Percentiles rank a stretch among this genome's conserved stretches.
Conservation (phyloP, 2,329 filamentous ascomycete genomes). For the Monosporascus sp. region DNA sequence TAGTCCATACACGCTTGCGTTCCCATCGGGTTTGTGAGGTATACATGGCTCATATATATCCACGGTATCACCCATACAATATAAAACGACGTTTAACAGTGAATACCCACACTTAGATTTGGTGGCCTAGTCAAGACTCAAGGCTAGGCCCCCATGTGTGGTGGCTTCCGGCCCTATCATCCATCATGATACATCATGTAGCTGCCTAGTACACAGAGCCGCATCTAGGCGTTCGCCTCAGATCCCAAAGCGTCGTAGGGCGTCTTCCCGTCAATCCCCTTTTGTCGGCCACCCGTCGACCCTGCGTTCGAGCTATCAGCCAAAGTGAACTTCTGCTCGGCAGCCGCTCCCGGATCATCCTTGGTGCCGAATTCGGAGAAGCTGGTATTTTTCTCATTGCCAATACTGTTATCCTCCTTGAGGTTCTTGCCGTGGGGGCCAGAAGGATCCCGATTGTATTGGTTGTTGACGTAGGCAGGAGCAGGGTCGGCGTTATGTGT, state of each 20-base stretch:
- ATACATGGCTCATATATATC: too few relatives aligned
- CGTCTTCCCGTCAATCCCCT: slow-evolving; percentile 21
- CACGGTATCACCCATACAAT: too few relatives aligned
- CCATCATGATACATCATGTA: too few relatives aligned
- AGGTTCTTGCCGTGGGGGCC: slow-evolving; percentile 40
- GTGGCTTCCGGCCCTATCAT: too few relatives aligned
- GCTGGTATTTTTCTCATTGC: slow-evolving; percentile 34
- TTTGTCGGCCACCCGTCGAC: slow-evolving; percentile 42
- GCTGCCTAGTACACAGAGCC: not conserved
- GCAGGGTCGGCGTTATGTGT: slow-evolving; percentile 21
- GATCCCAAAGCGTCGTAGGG: slow-evolving; percentile 15
- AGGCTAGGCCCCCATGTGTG: too few relatives aligned
- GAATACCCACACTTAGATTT: too few relatives aligned
- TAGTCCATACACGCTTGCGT: not conserved
- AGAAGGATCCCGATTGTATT: slow-evolving; percentile 23
- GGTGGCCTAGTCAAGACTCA: too few relatives aligned
- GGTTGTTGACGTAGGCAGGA: slow-evolving; percentile 32
- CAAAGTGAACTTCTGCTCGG: slow-evolving; percentile 37
- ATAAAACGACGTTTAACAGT: too few relatives aligned
- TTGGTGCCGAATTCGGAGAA: slow-evolving; percentile 38
- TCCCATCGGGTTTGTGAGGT: not conserved
- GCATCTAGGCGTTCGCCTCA: slow-evolving; percentile 12
- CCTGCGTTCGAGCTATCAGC: slow-evolving; percentile 52
- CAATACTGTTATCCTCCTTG: slow-evolving; percentile 30
- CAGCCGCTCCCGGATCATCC: slow-evolving; percentile 41